Conservation (phyloP, 148 eudicot species). For the Vaccinium myrtillus region DNA sequence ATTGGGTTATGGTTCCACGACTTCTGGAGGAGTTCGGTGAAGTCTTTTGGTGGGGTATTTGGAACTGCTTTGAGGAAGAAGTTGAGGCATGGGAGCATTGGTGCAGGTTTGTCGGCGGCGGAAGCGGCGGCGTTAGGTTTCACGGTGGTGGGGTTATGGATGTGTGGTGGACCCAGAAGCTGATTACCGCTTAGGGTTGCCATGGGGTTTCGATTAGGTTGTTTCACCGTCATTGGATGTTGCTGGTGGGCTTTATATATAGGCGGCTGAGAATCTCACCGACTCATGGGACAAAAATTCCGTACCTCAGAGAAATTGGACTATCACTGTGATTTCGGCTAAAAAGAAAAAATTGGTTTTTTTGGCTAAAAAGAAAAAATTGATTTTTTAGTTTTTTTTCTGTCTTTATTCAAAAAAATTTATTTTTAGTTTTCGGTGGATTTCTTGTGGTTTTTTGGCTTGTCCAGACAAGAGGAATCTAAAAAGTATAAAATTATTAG, state of each 20-base stretch:
- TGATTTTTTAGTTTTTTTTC: no score
- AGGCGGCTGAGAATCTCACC: background rate
- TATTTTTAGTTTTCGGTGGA: no score
- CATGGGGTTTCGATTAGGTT: background rate
- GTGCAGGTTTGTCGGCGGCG: background rate
- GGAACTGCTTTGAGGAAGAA: conserved; percentile 24
- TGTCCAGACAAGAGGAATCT: no score
- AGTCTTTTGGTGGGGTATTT: background rate
- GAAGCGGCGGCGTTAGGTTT: background rate
- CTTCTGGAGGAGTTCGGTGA: background rate
- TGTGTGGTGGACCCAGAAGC: background rate
- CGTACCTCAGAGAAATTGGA: no score
- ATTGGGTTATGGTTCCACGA: conserved; percentile 14
- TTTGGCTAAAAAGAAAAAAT: no score
- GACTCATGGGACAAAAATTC: background rate
- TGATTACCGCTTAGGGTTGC: background rate
- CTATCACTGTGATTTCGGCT: no score
- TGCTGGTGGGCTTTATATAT: background rate
- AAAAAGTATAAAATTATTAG: no score
- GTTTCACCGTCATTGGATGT: no score
- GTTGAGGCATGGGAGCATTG: conserved; percentile 19
- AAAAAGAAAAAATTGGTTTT: no score
- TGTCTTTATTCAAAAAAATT: no score
- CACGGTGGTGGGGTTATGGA: background rate
- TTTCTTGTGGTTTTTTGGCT: no score